A percentile compares a stretch with the other conserved stretches of the same genome.
phyloP scores from a whole-genome alignment of 495 filamentous ascomycete genomes.

The Schizothecium vesticola region DNA sequence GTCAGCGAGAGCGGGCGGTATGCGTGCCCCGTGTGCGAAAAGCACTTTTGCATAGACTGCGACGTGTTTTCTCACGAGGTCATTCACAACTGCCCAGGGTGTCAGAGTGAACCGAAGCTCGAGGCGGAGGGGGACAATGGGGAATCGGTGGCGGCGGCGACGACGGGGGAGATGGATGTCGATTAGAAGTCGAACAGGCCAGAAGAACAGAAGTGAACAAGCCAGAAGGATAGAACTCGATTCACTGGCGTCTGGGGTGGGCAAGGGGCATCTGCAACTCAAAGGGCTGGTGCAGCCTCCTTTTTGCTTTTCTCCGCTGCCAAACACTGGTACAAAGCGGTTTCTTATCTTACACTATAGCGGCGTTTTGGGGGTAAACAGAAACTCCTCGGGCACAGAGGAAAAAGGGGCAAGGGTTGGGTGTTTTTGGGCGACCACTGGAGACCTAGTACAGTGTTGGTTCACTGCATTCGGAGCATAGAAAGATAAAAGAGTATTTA shows the following conservation, averaged over 20 bases:
- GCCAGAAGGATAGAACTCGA: background rate
- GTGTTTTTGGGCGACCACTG: background rate
- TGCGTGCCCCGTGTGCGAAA: slow-evolving; percentile 73
- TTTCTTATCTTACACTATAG: background rate
- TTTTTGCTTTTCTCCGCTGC: background rate
- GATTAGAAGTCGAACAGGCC: slow-evolving; percentile 17
- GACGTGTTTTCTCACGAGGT: slow-evolving; percentile 92
- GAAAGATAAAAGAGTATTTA: background rate
- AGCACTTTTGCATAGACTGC: slow-evolving; percentile 97
- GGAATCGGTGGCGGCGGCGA: background rate
- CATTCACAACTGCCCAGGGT: slow-evolving; percentile 92
- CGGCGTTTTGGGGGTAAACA: background rate
- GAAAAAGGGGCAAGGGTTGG: background rate
- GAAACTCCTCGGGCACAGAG: background rate
- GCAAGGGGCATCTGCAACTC: background rate
- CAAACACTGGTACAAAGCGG: background rate
- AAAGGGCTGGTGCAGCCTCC: background rate
- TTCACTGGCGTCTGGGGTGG: background rate
- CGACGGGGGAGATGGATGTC: slow-evolving; percentile 34
- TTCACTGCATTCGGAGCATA: background rate
- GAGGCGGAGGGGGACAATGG: slow-evolving; percentile 8
- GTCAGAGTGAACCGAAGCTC: slow-evolving; percentile 56
- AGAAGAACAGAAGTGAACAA: background rate
- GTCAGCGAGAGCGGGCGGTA: slow-evolving; percentile 86
- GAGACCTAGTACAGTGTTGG: background rate